These are phyloP conservation scores for Aspergillus alliaceus DNA, from an alignment of 2,329 filamentous ascomycete species.

Conservation along the genomic window DNA sequence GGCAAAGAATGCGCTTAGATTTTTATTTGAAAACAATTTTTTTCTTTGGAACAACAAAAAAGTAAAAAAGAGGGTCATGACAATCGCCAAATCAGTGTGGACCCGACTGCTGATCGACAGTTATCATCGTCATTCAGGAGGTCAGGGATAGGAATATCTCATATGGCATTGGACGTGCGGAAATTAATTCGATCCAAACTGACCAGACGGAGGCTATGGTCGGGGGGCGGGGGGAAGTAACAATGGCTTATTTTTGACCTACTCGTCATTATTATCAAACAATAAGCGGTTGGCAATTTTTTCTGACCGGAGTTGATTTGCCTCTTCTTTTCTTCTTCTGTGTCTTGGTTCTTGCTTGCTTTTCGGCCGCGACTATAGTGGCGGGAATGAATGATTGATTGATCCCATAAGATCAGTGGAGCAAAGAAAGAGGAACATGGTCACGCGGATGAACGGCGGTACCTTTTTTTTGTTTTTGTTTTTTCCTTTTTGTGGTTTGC, in stretches of 20 bases:
- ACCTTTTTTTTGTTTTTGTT: neutral
- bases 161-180: neutral
- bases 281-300: no score
- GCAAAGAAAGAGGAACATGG: no score
- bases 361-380: neutral
- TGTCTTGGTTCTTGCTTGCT: neutral
- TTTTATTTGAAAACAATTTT: no score
- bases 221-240: neutral
- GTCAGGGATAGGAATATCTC: constrained; percentile 8
- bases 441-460: neutral
- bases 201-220: neutral
- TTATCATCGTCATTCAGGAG: constrained; percentile 17
- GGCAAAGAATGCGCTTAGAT: no score
- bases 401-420: neutral
- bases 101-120: constrained; percentile 2
- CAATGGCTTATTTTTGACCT: no score
- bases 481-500: neutral
- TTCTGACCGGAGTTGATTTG: no score
- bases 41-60: no score
- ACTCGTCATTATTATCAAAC: neutral
- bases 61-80: neutral
- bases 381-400: neutral
- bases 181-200: neutral
- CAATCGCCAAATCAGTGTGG: neutral
- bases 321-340: neutral